Conservation (phyloP, 495 filamentous ascomycete species). For the Hypoxylon subgilvum region DNA sequence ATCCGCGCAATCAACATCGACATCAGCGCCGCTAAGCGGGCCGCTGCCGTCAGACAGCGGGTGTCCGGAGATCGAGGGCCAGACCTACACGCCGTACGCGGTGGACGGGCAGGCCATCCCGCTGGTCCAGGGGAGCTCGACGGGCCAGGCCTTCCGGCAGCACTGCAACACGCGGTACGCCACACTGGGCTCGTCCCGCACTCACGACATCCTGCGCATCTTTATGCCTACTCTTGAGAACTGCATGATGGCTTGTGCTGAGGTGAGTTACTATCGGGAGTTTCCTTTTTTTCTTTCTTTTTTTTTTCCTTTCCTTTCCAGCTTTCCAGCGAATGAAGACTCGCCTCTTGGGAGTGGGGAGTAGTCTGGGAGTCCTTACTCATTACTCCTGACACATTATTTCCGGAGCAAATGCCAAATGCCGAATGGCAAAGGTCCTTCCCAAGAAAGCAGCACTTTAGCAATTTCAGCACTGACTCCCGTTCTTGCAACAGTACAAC, state of each 20-base stretch:
- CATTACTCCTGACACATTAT: too few species aligned
- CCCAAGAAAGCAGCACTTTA: too few species aligned
- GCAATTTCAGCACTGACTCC: too few species aligned
- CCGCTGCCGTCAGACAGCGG: conserved; percentile 33
- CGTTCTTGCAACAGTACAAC: too few species aligned
- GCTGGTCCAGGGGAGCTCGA: conserved; percentile 15
- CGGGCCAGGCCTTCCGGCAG: conserved; percentile 38
- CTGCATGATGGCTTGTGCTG: conserved; percentile 44
- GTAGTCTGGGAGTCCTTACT: too few species aligned
- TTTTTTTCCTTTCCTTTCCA: too few species aligned
- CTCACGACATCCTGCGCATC: conserved; percentile 43
- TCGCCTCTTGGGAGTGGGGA: too few species aligned
- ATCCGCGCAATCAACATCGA: conserved; percentile 12
- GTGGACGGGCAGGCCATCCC: conserved; percentile 35
- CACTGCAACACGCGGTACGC: conserved; percentile 45
- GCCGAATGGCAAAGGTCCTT: too few species aligned
- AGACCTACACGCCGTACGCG: conserved; percentile 37
- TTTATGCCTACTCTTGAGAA: conserved; percentile 45
- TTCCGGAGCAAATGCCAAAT: too few species aligned
- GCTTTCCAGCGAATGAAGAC: too few species aligned
- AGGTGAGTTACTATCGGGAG: too few species aligned
- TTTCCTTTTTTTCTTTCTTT: too few species aligned
- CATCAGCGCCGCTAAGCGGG: conserved; percentile 17
- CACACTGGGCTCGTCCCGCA: conserved; percentile 21
- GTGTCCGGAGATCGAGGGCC: conserved; percentile 39